phyloP scores from a whole-genome alignment of 73 alveolate genomes.

The Paramecium biaurelia region DNA sequence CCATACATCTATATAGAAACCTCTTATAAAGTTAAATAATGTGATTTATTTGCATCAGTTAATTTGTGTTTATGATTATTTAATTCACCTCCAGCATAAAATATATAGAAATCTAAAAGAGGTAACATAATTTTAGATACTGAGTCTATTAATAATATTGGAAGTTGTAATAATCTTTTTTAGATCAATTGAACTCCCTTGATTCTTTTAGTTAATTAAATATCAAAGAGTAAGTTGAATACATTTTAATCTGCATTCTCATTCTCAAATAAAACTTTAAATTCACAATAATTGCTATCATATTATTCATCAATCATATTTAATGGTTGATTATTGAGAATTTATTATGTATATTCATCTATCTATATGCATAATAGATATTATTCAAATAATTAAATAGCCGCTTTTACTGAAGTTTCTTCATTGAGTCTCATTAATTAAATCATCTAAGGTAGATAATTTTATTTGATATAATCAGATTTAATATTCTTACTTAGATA shows the following conservation, averaged over 20 bases:
- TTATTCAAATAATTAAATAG: not conserved
- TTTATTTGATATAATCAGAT: not conserved
- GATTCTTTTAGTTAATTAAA: not conserved
- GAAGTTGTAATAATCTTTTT: not conserved
- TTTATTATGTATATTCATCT: not conserved
- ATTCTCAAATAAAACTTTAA: not conserved
- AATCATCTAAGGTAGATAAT: not conserved
- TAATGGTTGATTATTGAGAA: slow-evolving; percentile 3
- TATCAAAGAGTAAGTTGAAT: not conserved
- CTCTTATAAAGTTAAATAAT: not conserved
- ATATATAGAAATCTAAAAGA: not conserved
- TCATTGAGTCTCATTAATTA: not conserved
- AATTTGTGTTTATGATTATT: not conserved
- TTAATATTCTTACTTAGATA: not conserved
- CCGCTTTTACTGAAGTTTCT: not conserved
- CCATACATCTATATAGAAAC: not conserved
- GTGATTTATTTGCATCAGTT: slow-evolving; percentile 6
- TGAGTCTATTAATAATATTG: not conserved
- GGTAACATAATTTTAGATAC: not conserved
- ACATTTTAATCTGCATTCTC: not conserved
- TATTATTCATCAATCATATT: not conserved
- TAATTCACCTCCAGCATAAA: slow-evolving; percentile 16
- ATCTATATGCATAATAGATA: not conserved
- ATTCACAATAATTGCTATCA: not conserved
- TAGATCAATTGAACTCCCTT: not conserved